Percentiles rank a stretch among this genome's conserved stretches.
phyloP scores from a whole-genome alignment of 345 rosid genomes.

The Sisymbrium irio region DNA sequence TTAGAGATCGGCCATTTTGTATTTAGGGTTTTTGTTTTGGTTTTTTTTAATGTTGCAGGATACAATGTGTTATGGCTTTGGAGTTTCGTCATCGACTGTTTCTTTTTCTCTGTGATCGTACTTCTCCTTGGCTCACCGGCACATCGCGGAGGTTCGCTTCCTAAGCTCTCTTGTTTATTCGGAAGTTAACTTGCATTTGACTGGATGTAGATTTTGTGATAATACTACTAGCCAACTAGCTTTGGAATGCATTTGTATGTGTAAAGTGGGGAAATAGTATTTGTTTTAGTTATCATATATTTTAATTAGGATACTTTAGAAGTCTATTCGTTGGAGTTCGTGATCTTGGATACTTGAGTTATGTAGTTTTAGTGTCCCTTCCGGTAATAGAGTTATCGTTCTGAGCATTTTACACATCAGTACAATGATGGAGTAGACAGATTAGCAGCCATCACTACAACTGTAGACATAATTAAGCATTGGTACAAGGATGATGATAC shows the following conservation, averaged over 20 bases:
- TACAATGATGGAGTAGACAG: background rate
- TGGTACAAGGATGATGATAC: background rate
- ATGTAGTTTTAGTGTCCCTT: background rate
- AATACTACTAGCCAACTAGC: background rate
- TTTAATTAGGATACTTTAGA: background rate
- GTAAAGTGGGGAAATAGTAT: background rate
- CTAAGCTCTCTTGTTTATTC: background rate
- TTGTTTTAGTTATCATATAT: background rate
- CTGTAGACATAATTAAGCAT: background rate
- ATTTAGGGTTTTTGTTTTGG: slow-evolving; percentile 46
- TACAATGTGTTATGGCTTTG: slow-evolving; percentile 31
- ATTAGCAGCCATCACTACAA: background rate
- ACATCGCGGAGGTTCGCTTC: slow-evolving; percentile 18
- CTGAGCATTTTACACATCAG: background rate
- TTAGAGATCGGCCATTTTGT: slow-evolving; percentile 13
- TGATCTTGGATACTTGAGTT: background rate
- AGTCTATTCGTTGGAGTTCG: background rate
- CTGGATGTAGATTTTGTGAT: background rate
- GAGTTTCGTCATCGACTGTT: background rate
- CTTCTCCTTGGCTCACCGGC: slow-evolving; percentile 4
- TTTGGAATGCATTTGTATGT: background rate
- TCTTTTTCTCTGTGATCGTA: slow-evolving; percentile 16
- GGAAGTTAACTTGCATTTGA: background rate
- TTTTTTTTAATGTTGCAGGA: slow-evolving; percentile 31
- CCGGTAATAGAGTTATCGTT: background rate